Evolutionary conservation across 1,139 yeast genomes (phyloP).

Genomic region (Debaryomyces fabryi): DNA sequence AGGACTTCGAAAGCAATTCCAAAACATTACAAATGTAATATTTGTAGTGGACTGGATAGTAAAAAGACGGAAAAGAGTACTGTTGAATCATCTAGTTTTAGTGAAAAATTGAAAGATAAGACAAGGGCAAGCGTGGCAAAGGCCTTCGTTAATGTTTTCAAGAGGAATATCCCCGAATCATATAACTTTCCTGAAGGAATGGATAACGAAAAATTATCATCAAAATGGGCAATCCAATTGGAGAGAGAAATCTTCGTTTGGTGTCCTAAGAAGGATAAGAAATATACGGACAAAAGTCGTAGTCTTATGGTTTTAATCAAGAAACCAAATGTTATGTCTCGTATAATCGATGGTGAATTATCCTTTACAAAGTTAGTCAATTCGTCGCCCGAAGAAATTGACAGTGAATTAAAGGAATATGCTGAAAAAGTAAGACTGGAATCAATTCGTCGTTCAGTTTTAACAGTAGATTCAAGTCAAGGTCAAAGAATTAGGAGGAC

Average conservation of each 20-base stretch:
- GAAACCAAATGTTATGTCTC: slow-evolving; percentile 31
- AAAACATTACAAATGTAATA: slow-evolving; percentile 34
- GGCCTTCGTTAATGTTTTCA: slow-evolving; percentile 42
- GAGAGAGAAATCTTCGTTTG: slow-evolving; percentile 42
- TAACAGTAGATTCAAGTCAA: slow-evolving; percentile 52
- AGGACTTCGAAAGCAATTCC: slow-evolving; percentile 30
- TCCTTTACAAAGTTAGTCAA: slow-evolving; percentile 32
- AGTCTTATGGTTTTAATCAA: slow-evolving; percentile 41
- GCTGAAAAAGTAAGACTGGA: slow-evolving; percentile 75
- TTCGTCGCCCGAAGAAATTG: slow-evolving; percentile 45
- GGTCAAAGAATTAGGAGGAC: slow-evolving; percentile 71
- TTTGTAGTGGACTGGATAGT: slow-evolving; percentile 21
- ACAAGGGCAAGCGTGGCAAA: slow-evolving; percentile 40
- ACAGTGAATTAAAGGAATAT: slow-evolving; percentile 69
- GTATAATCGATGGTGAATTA: slow-evolving; percentile 31
- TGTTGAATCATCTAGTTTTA: slow-evolving; percentile 8
- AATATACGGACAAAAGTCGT: slow-evolving; percentile 46
- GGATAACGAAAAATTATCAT: slow-evolving; percentile 32
- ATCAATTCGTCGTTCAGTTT: slow-evolving; percentile 63
- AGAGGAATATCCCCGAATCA: slow-evolving; percentile 46
- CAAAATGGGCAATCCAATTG: slow-evolving; percentile 41
- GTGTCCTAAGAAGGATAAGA: slow-evolving; percentile 28
- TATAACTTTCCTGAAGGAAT: slow-evolving; percentile 27
- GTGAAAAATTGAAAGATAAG: slow-evolving; percentile 29
- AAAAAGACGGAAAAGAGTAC: not conserved